Percentiles rank a stretch among this genome's conserved stretches.
Conservation (phyloP, 2,329 filamentous ascomycete genomes). For the Colletotrichum sp. region DNA sequence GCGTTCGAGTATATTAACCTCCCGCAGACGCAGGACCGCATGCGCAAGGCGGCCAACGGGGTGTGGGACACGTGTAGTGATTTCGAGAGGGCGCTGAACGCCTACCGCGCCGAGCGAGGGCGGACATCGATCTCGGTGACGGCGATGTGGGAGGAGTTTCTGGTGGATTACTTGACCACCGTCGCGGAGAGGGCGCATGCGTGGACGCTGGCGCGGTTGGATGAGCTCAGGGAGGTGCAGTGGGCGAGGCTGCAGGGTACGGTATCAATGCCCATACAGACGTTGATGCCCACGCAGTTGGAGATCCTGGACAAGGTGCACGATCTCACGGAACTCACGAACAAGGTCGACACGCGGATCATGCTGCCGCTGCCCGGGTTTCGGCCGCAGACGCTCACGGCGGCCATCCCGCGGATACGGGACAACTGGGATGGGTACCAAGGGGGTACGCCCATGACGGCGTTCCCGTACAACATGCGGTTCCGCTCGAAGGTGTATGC, state of each 20-base stretch:
- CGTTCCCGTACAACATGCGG: background rate
- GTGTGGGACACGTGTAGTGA: background rate
- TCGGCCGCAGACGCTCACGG: background rate
- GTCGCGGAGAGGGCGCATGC: background rate
- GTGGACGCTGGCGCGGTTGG: background rate
- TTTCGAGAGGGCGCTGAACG: background rate
- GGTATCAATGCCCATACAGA: background rate
- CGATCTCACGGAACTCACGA: background rate
- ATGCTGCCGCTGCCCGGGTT: conserved; percentile 3
- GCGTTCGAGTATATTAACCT: conserved; percentile 6
- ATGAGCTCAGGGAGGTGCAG: background rate
- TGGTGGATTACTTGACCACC: background rate
- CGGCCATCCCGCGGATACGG: background rate
- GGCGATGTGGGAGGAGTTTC: conserved; percentile 6
- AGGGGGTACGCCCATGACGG: background rate
- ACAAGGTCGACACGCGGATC: background rate
- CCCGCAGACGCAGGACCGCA: background rate
- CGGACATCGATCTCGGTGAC: background rate
- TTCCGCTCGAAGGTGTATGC: background rate
- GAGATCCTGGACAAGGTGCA: background rate
- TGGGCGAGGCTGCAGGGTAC: background rate
- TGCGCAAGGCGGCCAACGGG: background rate
- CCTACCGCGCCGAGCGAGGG: background rate
- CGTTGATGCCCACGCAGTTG: background rate
- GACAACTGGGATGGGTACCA: background rate